Conservation (phyloP, 1,284 basidiomycete genomes). For the Apiotrichum veenhuisii region DNA sequence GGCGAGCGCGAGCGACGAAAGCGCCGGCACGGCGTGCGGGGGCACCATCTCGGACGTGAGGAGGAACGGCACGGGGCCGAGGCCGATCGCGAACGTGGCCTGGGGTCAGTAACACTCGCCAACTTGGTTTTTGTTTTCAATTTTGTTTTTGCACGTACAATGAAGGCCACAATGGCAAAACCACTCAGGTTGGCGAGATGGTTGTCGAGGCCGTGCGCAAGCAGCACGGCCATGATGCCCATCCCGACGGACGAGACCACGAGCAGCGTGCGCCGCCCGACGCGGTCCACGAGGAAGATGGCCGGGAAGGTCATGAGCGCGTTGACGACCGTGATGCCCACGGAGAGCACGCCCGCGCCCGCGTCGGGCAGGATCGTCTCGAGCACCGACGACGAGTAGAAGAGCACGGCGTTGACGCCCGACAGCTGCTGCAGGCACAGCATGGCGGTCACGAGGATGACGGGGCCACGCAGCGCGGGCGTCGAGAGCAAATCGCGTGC, state of each 20-base stretch:
- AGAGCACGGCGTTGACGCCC: conserved; percentile 76
- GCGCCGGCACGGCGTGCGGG: conserved; percentile 69
- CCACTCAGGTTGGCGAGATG: conserved; percentile 63
- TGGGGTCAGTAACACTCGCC: not conserved
- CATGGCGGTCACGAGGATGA: conserved; percentile 66
- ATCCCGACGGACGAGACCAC: conserved; percentile 58
- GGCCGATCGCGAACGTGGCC: conserved; percentile 79
- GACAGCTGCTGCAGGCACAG: conserved; percentile 77
- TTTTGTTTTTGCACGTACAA: too few species aligned
- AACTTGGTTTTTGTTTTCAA: too few species aligned
- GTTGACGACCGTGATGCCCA: conserved; percentile 64
- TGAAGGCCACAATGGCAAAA: conserved; percentile 73
- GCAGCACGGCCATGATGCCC: conserved; percentile 61
- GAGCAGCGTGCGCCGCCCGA: conserved; percentile 50
- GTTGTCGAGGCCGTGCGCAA: conserved; percentile 69
- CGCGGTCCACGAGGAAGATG: conserved; percentile 72
- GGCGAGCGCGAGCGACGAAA: conserved; percentile 77
- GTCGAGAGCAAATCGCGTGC: conserved; percentile 51
- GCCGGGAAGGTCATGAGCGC: conserved; percentile 73
- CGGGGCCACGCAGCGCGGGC: conserved; percentile 61
- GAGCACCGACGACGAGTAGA: conserved; percentile 79
- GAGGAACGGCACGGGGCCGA: conserved; percentile 90
- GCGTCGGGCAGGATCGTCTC: conserved; percentile 69
- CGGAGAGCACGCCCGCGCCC: conserved; percentile 57
- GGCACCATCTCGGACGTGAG: conserved; percentile 91